Conservation (phyloP, 1,284 basidiomycete species). For the Leccinum solheimii region DNA sequence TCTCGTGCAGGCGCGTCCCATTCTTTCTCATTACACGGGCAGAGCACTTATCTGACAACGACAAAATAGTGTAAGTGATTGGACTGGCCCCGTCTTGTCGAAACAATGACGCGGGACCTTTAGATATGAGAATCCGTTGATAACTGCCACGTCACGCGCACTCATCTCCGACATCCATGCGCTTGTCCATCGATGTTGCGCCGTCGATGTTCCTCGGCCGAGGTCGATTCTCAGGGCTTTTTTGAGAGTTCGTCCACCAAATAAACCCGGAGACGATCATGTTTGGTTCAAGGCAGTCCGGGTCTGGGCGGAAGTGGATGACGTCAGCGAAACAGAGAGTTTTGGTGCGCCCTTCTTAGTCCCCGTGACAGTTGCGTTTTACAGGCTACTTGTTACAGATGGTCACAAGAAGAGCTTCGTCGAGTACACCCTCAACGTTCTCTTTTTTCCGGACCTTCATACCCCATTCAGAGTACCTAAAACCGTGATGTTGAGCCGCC, state of each 20-base stretch:
- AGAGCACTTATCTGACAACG: conserved; percentile 18
- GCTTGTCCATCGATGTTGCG: conserved; percentile 55
- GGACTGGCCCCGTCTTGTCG: background rate
- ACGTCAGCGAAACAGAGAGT: conserved; percentile 71
- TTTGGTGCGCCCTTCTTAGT: conserved; percentile 54
- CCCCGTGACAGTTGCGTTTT: background rate
- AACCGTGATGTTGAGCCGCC: conserved; percentile 35
- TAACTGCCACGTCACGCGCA: conserved; percentile 69
- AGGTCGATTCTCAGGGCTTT: conserved; percentile 57
- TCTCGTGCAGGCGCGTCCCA: conserved; percentile 56
- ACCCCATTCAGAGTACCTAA: conserved; percentile 27
- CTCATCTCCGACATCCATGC: conserved; percentile 68
- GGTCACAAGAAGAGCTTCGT: conserved; percentile 69
- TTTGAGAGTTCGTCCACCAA: conserved; percentile 47
- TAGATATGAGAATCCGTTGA: conserved; percentile 73
- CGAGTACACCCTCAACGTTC: conserved; percentile 63
- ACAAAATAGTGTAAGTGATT: conserved; percentile 26
- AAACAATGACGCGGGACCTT: conserved; percentile 9
- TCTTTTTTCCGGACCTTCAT: conserved; percentile 52
- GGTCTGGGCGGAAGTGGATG: conserved; percentile 71
- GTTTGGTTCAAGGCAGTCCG: conserved; percentile 59
- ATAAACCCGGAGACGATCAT: conserved; percentile 11
- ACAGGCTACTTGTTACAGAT: conserved; percentile 42
- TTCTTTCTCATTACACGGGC: conserved; percentile 1
- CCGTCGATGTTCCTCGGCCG: conserved; percentile 65